Evolutionary conservation across 805 yeast genomes (phyloP).

Genomic region (Nakazawaea holstii): DNA sequence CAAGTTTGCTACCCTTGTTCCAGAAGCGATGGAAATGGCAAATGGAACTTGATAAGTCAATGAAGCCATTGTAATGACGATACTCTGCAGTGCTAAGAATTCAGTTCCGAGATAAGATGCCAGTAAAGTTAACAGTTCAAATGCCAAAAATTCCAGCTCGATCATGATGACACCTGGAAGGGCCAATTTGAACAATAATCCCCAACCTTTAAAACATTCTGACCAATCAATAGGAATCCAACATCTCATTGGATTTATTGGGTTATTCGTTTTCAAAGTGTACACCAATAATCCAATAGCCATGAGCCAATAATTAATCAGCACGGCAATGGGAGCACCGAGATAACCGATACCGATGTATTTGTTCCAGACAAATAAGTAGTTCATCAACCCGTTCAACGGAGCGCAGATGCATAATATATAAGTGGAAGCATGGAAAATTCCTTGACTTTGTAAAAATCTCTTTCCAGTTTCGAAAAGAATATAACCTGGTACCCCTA

Average conservation of each 20-base stretch:
- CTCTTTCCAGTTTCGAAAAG: constrained; percentile 52
- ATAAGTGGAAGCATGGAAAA: constrained; percentile 50
- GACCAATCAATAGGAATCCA: constrained; percentile 43
- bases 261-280: constrained; percentile 37
- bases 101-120: constrained; percentile 50
- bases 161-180: constrained; percentile 54
- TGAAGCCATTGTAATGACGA: constrained; percentile 38
- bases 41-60: constrained; percentile 53
- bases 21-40: constrained; percentile 53
- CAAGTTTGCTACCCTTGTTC: constrained; percentile 53
- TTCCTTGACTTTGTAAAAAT: constrained; percentile 54
- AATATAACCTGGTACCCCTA: constrained; percentile 54
- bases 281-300: constrained; percentile 36
- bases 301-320: constrained; percentile 54
- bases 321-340: constrained; percentile 58
- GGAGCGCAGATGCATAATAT: constrained; percentile 52
- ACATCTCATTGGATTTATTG: constrained; percentile 39
- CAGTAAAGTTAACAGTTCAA: constrained; percentile 49
- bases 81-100: constrained; percentile 48
- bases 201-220: constrained; percentile 43
- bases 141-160: constrained; percentile 56
- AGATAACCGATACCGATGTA: constrained; percentile 45
- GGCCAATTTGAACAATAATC: constrained; percentile 36
- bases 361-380: constrained; percentile 37
- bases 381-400: constrained; percentile 41